Evolutionary conservation across 2,329 filamentous ascomycete genomes (phyloP), one percentile per base, ranked within the genome.

Genomic region (Niveomyces coronatus): DNA sequence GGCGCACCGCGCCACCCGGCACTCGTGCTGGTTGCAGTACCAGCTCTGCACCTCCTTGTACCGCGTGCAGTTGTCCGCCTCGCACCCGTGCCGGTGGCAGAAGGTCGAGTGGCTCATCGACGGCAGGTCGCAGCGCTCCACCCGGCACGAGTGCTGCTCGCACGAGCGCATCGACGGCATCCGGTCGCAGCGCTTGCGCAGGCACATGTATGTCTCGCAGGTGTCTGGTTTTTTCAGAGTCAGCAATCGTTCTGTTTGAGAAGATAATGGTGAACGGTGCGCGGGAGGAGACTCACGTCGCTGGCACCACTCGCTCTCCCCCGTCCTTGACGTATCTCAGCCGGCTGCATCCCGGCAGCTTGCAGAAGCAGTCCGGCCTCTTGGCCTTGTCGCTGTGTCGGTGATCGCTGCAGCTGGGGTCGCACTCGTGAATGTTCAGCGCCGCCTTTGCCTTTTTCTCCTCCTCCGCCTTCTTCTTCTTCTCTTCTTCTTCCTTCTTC

Each of bases 21-120:
- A 39, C 37, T 39, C 37, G 37, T 39, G 37, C 37, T 39, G 17
- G 24, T 29, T 22, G 31, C 37, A 39, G 31, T 23, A 39, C 31
- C 37, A 35, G 24, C 11, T 29, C 19, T 29, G 31, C 18, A 26
- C 1, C 30, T 39, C 37, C 26, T 34, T 34, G 37, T 34, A 39
- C 31, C 22, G 24, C 31, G 15, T 16, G 37, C 37, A 35, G 17
- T 29, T 39, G 31, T 39, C 37, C 11, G 37, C 31, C 24, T 23
- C 37, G 37, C 37, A 39, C 10, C 31, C 31, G 26, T 39, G 37
- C 18, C 24, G 31, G 10, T 26, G 18, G 31, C 37, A 39, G n/a
- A 39, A 39, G 0, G 11, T 10, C 9, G 30, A 29, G 9, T 29
- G 24, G 31, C 24, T 17, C 18, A n/a, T 31, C 18, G 31, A 24